A percentile compares a stretch with the other conserved stretches of the same genome.
Evolutionary conservation across 148 eudicot genomes (phyloP).

Genomic region (Persicaria maculosa): DNA sequence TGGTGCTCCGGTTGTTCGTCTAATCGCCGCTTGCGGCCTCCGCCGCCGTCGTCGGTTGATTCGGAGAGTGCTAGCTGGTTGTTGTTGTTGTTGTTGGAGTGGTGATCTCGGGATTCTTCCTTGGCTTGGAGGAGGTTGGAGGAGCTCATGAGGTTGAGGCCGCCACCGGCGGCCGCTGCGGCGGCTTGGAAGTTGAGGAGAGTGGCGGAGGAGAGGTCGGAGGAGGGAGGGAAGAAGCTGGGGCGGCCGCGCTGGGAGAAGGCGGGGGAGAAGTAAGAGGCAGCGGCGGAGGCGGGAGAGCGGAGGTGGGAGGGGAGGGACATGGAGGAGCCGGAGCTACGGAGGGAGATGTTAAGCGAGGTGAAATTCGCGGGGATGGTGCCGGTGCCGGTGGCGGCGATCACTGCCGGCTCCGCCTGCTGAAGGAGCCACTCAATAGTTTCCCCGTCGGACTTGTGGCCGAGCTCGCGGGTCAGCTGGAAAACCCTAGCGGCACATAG

Average conservation of each 20-base stretch:
- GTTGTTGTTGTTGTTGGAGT: not conserved
- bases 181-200: conserved; percentile 50
- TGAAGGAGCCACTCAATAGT: conserved; percentile 97
- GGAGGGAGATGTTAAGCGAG: conserved; percentile 73
- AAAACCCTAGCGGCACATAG: conserved; percentile 94
- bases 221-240: conserved; percentile 32
- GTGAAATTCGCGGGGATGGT: conserved; percentile 95
- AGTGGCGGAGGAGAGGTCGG: conserved; percentile 27
- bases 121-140: conserved; percentile 34
- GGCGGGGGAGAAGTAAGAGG: conserved; percentile 49
- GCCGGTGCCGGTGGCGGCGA: conserved; percentile 98
- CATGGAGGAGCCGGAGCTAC: conserved; percentile 84
- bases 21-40: conserved; percentile 32
- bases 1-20: conserved; percentile 17
- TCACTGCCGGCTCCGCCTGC: conserved; percentile 89
- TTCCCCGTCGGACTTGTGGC: conserved; percentile 93
- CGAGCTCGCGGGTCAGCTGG: conserved; percentile 87
- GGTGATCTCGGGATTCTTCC: conserved; percentile 37
- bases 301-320: conserved; percentile 80
- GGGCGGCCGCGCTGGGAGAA: conserved; percentile 39
- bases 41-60: conserved; percentile 33
- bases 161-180: not conserved
- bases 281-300: conserved; percentile 21
- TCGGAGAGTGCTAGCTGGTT: conserved; percentile 38
- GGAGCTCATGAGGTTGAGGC: conserved; percentile 21